Conservation (phyloP, 1,139 yeast species). For the Yamadazyma blattariae region DNA sequence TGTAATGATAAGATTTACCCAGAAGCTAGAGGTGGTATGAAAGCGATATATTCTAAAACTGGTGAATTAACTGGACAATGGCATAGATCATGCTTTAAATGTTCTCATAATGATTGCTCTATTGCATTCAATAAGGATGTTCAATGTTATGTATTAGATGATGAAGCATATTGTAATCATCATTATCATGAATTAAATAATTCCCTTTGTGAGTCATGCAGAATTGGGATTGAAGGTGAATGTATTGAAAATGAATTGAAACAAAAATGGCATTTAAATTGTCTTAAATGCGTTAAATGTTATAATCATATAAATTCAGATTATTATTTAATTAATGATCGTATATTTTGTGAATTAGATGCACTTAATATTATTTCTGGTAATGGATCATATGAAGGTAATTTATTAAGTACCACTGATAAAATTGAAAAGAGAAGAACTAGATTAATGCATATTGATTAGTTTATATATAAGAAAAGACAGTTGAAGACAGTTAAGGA, state of each 20-base stretch:
- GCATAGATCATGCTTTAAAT: conserved; percentile 85
- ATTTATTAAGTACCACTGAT: conserved; percentile 28
- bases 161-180: conserved; percentile 74
- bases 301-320: conserved; percentile 45
- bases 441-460: conserved; percentile 35
- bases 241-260: conserved; percentile 75
- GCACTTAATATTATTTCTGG: conserved; percentile 28
- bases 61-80: conserved; percentile 88
- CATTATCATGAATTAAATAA: conserved; percentile 81
- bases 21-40: conserved; percentile 44
- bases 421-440: conserved; percentile 47
- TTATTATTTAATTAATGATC: conserved; percentile 52
- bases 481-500: too few relatives aligned
- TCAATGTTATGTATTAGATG: conserved; percentile 77
- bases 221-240: conserved; percentile 81
- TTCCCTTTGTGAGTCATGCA: conserved; percentile 71
- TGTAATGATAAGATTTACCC: conserved; percentile 51
- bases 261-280: conserved; percentile 65
- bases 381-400: conserved; percentile 19
- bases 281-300: conserved; percentile 61
- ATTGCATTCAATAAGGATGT: conserved; percentile 54
- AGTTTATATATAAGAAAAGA: not conserved
- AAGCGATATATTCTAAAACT: conserved; percentile 68
- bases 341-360: conserved; percentile 50
- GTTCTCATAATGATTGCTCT: conserved; percentile 54